Base-by-base conservation (phyloP, 345 rosid genomes). In the Turnera subulata region DNA sequence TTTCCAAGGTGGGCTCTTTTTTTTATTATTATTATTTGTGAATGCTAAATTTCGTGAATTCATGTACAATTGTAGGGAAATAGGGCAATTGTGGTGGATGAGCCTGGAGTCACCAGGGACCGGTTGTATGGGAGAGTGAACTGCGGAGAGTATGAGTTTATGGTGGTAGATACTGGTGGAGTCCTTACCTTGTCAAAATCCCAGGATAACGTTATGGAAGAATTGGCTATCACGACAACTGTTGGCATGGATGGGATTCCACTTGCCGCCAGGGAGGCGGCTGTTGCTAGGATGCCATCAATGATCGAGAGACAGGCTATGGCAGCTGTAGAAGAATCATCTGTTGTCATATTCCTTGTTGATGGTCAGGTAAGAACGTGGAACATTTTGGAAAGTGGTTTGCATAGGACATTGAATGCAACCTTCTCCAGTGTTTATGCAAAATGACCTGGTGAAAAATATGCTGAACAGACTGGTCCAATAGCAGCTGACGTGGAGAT, bases 201-300 rank as follows among this genome's bases (percentile, higher is more conserved):
- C 21, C 90, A 82, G 51, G 69, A 75, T 61, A 78, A 73, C 62
- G 84, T 88, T 40, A 67, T 86, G 80, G 98, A 88, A 73, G 95
- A 91, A 58, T 77, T 88, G 49, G 86, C 83, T 66, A 73, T 91
- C 44, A 66, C 87, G 33, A 84, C 89, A 17, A 86, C 96, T 59
- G 76, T 91, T 59, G 98, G 98, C 48, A 91, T 91, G 98, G 96
- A 88, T 65, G 96, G 95, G 44, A 88, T 91, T 72, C 78, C 98
- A 0, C 78, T 84, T 56, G 73, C 85, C 23, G 51, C 89, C 5
- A 89, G 95, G 75, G 98, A 88, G 73, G 95, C 95, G 44, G 95
- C 98, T 58, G 78, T 88, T 68, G 92, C 96, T 21, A 82, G 92
- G 76, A 88, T 91, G 96, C 96, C 98, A 63, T 81, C 98, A 59